Percentiles rank a stretch among this genome's conserved stretches.
Evolutionary conservation across 495 filamentous ascomycete genomes (phyloP).

Genomic region (Aspergillus baeticus): DNA sequence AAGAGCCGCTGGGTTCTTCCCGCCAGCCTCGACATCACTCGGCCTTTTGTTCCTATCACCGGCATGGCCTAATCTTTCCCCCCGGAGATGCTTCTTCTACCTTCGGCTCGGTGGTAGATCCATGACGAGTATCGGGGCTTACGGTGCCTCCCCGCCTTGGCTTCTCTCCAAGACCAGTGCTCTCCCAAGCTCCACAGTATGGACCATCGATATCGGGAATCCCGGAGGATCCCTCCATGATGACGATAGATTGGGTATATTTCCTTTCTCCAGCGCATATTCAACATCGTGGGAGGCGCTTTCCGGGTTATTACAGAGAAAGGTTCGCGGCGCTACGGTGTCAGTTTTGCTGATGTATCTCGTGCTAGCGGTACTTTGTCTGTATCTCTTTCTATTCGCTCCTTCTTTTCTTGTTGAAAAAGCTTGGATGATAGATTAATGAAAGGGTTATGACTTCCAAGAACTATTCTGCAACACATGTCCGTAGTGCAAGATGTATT

Average conservation of each 20-base stretch:
- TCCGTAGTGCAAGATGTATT: too few species aligned
- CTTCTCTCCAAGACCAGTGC: conserved; percentile 14
- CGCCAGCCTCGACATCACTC: conserved; percentile 20
- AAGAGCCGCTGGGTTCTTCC: conserved; percentile 35
- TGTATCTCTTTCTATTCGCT: conserved; percentile 34
- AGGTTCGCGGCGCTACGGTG: conserved; percentile 34
- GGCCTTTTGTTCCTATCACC: conserved; percentile 25
- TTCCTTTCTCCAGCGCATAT: conserved; percentile 1
- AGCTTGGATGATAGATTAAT: conserved; percentile 43
- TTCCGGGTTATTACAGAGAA: conserved; percentile 29
- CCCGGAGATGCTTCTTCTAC: conserved; percentile 1
- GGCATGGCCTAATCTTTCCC: conserved; percentile 4
- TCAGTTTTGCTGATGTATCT: conserved; percentile 30
- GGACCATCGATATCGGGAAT: conserved; percentile 26
- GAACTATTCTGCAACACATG: too few species aligned
- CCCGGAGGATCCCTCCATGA: conserved; percentile 7
- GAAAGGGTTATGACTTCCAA: conserved; percentile 39
- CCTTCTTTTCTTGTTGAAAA: conserved; percentile 26
- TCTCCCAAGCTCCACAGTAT: conserved; percentile 21
- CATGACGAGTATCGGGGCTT: conserved; percentile 13
- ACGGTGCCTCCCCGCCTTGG: conserved; percentile 17
- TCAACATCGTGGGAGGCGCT: conserved; percentile 22
- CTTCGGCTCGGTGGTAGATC: background rate
- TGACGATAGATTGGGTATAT: conserved; percentile 12
- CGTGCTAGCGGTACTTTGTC: conserved; percentile 36